Percentiles rank a stretch among this genome's conserved stretches.
Evolutionary conservation across 202 grass and related monocot genomes (phyloP).

Genomic region (Alloteropsis angusta): DNA sequence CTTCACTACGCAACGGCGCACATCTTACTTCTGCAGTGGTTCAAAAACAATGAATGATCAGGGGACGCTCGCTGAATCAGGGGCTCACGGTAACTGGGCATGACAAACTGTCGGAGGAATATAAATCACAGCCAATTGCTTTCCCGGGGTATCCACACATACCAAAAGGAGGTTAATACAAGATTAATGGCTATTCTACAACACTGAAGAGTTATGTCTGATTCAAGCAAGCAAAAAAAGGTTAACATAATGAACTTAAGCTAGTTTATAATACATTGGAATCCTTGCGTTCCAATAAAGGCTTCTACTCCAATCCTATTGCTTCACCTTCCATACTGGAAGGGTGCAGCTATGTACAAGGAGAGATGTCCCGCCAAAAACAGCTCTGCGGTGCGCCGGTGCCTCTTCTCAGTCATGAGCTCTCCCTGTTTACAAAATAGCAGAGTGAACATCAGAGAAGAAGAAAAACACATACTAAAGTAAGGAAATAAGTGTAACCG

Average conservation of each 20-base stretch:
- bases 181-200: constrained; percentile 34
- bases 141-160: constrained; percentile 19
- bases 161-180: neutral
- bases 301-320: constrained; percentile 32
- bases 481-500: neutral
- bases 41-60: neutral
- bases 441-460: constrained; percentile 2
- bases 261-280: constrained; percentile 53
- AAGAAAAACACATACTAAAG: neutral
- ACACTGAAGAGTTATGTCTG: neutral
- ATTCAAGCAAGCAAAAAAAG: neutral
- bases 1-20: neutral
- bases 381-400: too few relatives aligned
- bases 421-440: constrained; percentile 37
- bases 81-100: too few relatives aligned
- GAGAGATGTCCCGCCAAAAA: constrained; percentile 8
- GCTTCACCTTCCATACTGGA: constrained; percentile 25
- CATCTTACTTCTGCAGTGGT: neutral
- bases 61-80: neutral
- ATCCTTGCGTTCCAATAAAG: constrained; percentile 20
- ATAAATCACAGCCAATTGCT: neutral
- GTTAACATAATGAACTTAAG: constrained; percentile 15
- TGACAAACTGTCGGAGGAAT: neutral
- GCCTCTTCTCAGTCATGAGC: constrained; percentile 38
- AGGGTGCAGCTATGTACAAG: constrained; percentile 51